phyloP scores from a whole-genome alignment of 495 filamentous ascomycete species.

The Xylaria scruposa region DNA sequence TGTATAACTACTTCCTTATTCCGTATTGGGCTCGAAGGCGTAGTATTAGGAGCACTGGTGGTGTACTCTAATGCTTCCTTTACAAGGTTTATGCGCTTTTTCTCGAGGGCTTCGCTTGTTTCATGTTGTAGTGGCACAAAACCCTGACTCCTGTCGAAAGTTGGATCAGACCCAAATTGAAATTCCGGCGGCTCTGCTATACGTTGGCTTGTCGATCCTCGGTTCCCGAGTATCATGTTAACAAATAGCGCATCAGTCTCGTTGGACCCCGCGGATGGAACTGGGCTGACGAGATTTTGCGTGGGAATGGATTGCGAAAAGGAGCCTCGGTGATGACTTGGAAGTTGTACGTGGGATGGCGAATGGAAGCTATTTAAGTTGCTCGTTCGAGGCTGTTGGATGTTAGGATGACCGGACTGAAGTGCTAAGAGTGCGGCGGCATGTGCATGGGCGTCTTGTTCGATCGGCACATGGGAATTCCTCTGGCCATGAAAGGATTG shows the following conservation, averaged over 20 bases:
- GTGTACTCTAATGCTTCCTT: conserved; percentile 58
- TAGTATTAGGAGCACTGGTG: conserved; percentile 61
- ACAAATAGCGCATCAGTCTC: conserved; percentile 38
- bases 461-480: conserved; percentile 31
- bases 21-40: conserved; percentile 61
- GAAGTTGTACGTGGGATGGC: conserved; percentile 24
- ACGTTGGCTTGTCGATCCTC: conserved; percentile 29
- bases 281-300: conserved; percentile 27
- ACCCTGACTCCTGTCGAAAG: conserved; percentile 61
- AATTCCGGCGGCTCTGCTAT: conserved; percentile 43
- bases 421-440: conserved; percentile 36
- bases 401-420: conserved; percentile 34
- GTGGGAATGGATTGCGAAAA: conserved; percentile 24
- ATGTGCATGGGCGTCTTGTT: conserved; percentile 37
- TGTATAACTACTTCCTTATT: conserved; percentile 45
- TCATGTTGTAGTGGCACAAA: conserved; percentile 64
- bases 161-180: conserved; percentile 71
- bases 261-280: conserved; percentile 34
- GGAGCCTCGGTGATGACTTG: conserved; percentile 27
- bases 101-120: conserved; percentile 61
- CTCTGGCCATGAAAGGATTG: conserved; percentile 13
- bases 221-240: conserved; percentile 48
- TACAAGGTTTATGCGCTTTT: conserved; percentile 59
- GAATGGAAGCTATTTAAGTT: conserved; percentile 27
- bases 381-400: conserved; percentile 22